Percentiles rank a stretch among this genome's conserved stretches.
These are phyloP conservation scores for Triticum timopheevii DNA, from an alignment of 176 grass and related monocot genomes.

Conservation along the genomic window DNA sequence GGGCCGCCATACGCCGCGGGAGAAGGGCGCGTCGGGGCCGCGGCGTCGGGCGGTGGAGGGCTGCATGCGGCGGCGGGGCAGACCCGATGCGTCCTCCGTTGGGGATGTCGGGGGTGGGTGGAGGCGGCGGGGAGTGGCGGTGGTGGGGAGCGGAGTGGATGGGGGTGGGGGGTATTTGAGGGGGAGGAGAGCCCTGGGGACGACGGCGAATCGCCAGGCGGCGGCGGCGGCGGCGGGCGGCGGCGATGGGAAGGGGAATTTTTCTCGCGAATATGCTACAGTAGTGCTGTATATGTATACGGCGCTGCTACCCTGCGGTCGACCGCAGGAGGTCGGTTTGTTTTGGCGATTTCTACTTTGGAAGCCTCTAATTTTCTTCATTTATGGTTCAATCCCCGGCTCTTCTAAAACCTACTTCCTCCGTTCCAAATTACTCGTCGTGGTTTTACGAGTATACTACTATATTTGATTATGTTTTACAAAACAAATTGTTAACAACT, in stretches of 20 bases:
- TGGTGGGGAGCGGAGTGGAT: not conserved
- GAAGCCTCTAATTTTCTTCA: not conserved
- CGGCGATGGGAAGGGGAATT: not conserved
- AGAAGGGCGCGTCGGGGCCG: conserved; percentile 10
- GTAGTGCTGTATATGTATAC: not conserved
- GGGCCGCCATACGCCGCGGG: conserved; percentile 58
- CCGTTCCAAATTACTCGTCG: too few relatives aligned
- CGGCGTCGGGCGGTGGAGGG: conserved; percentile 38
- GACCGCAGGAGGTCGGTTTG: not conserved
- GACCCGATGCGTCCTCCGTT: conserved; percentile 28
- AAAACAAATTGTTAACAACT: too few relatives aligned
- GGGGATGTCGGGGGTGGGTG: not conserved
- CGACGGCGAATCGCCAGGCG: too few relatives aligned
- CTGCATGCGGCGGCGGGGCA: conserved; percentile 21
- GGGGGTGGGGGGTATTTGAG: too few relatives aligned
- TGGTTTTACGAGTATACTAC: too few relatives aligned
- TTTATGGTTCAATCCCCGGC: not conserved
- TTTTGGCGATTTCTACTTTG: not conserved
- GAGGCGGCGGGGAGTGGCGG: not conserved
- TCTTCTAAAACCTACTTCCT: too few relatives aligned
- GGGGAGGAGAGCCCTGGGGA: too few relatives aligned
- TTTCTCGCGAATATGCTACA: not conserved
- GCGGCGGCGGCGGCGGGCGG: not conserved
- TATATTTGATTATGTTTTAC: too few relatives aligned
- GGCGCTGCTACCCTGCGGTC: too few relatives aligned